Evolutionary conservation across 2,329 filamentous ascomycete species (phyloP).

Genomic region (Ophiostoma ulmi): DNA sequence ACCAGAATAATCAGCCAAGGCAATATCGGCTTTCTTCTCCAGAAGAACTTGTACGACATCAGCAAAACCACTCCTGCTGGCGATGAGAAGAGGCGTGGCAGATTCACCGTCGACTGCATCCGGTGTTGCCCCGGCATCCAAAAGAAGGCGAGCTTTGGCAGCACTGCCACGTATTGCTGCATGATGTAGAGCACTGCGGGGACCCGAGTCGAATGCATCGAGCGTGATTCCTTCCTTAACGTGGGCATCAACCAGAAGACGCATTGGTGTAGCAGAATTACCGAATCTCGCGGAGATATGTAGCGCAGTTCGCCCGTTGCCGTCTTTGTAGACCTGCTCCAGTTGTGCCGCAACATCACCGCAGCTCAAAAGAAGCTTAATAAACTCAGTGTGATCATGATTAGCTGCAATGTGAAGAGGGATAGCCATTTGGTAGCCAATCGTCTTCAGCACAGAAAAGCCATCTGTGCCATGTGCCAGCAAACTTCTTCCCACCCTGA

Average conservation of each 20-base stretch:
- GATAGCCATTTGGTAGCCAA: not conserved
- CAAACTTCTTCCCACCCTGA: not conserved
- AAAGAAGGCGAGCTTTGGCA: not conserved
- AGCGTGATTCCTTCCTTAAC: not conserved
- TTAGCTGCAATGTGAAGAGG: not conserved
- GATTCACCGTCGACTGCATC: not conserved
- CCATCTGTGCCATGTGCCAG: not conserved
- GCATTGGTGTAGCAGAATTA: not conserved
- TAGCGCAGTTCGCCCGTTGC: not conserved
- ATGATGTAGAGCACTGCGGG: not conserved
- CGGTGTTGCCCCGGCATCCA: not conserved
- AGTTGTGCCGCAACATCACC: not conserved
- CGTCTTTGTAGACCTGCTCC: not conserved
- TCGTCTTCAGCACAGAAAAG: not conserved
- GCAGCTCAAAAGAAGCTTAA: not conserved
- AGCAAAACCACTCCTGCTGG: not conserved
- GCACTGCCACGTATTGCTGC: conserved; percentile 2
- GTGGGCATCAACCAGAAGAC: not conserved
- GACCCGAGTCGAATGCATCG: not conserved
- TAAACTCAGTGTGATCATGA: not conserved
- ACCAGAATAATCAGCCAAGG: not conserved
- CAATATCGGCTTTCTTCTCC: not conserved
- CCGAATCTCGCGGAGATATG: not conserved
- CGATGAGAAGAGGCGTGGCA: not conserved
- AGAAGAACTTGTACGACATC: not conserved